Evolutionary conservation across 495 filamentous ascomycete genomes (phyloP), one percentile per base, ranked within the genome.

Genomic region (Aspergillus ostianus): DNA sequence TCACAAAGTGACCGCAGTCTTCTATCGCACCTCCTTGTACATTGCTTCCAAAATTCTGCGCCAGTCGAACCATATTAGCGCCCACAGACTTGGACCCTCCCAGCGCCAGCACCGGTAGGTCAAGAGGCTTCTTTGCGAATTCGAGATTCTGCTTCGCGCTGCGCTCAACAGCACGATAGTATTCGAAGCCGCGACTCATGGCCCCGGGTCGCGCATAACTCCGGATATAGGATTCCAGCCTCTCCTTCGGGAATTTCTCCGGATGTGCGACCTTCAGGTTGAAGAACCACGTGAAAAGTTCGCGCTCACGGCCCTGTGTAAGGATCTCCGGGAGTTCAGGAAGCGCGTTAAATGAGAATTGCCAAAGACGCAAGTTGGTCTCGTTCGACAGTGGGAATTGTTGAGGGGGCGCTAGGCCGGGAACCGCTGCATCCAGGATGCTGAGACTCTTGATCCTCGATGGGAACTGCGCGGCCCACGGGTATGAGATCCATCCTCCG

Each of bases 121-220:
- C 52, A 8, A 70, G 64, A 41, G 36, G 36, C 36, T 17, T 41
- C 13, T 41, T 41, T 1, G 36, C 10, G 12, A 41, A 41, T 41
- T 65, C 59, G 44, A 65, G 9, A 54, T 70, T 70, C 58, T 70
- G 64, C n/a, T 62, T 63, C 46, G 67, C 51, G 47, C 67, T 70
- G n/a, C 51, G 56, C 54, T 58, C 62, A 58, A 56, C 65, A 23
- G 67, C 64, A n/a, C 67, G 62, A 60, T 70, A 70, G 54, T 67
- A 70, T 63, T 70, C 67, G 46, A 70, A 70, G 15, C 64, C 67
- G 18, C 64, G 67, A 59, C 67, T 70, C 67, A 70, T 70, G 17
- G 64, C 67, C 13, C 62, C 67, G 0, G 67, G 67, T 55, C 62
- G 52, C 45, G 67, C 64, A 58, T 70, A 70, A 18, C 61, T 56